These are phyloP conservation scores for Myxozyma melibiosi DNA, from an alignment of 805 yeast genomes.

Conservation along the genomic window DNA sequence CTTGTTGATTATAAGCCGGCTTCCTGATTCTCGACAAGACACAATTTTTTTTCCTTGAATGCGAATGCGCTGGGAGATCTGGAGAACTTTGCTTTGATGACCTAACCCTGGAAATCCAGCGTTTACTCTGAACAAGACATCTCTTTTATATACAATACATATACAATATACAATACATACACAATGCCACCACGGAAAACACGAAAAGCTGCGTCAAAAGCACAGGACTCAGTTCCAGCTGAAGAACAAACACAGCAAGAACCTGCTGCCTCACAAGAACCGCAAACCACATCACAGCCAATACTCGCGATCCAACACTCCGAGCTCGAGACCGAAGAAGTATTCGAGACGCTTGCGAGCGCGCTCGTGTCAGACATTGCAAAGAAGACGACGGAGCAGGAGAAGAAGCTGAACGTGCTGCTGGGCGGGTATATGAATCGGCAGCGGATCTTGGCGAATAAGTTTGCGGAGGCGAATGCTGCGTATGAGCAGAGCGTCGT, in stretches of 20 bases:
- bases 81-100: not conserved
- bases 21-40: too few species aligned
- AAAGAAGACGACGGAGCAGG: slow-evolving; percentile 39
- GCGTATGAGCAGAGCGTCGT: slow-evolving; percentile 22
- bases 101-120: slow-evolving; percentile 1
- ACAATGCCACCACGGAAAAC: slow-evolving; percentile 10
- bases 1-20: too few species aligned
- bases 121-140: too few species aligned
- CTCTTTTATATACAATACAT: not conserved
- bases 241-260: not conserved
- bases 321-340: slow-evolving; percentile 19
- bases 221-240: not conserved
- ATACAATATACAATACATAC: not conserved
- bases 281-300: not conserved
- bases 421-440: slow-evolving; percentile 45
- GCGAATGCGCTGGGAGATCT: slow-evolving; percentile 2
- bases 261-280: too few species aligned
- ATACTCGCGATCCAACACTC: slow-evolving; percentile 9
- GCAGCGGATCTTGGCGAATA: slow-evolving; percentile 33
- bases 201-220: slow-evolving; percentile 1
- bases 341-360: slow-evolving; percentile 27
- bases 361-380: slow-evolving; percentile 29
- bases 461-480: slow-evolving; percentile 27
- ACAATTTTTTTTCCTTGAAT: not conserved
- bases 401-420: slow-evolving; percentile 38